Evolutionary conservation across 2,329 filamentous ascomycete species (phyloP).

Genomic region (Alternaria sp.): DNA sequence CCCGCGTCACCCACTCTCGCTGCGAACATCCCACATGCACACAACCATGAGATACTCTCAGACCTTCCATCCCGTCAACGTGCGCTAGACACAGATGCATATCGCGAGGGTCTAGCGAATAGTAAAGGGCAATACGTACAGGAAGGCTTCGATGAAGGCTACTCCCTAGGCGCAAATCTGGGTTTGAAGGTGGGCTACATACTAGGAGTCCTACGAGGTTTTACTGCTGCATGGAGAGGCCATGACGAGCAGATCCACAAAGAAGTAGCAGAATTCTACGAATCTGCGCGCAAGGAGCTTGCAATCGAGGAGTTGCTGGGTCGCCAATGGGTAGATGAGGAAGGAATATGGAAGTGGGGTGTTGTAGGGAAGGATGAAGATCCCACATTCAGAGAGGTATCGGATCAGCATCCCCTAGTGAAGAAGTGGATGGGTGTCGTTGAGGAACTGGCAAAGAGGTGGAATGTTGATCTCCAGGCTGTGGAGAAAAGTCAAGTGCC

Average conservation of each 20-base stretch:
- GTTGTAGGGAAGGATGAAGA: constrained; percentile 54
- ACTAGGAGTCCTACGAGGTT: constrained; percentile 79
- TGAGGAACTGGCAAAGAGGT: constrained; percentile 54
- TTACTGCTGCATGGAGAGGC: constrained; percentile 61
- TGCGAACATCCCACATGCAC: constrained; percentile 7
- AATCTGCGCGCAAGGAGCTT: constrained; percentile 66
- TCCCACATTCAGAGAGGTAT: constrained; percentile 59
- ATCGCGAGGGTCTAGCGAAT: constrained; percentile 83
- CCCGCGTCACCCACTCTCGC: constrained; percentile 49
- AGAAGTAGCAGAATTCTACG: constrained; percentile 44
- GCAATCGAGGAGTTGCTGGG: constrained; percentile 70
- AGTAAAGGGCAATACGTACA: constrained; percentile 83
- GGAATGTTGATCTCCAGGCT: constrained; percentile 51
- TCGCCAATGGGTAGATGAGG: constrained; percentile 70
- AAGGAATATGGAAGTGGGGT: constrained; percentile 76
- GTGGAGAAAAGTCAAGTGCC: constrained; percentile 48
- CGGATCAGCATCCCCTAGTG: constrained; percentile 72
- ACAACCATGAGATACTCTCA: constrained; percentile 60
- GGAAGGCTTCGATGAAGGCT: constrained; percentile 90
- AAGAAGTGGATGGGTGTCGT: constrained; percentile 66
- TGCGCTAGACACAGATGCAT: constrained; percentile 84
- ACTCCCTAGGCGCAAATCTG: constrained; percentile 81
- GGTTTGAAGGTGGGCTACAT: constrained; percentile 78
- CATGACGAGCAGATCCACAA: constrained; percentile 36
- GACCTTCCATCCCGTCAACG: constrained; percentile 79